Evolutionary conservation across 805 yeast genomes (phyloP).

Genomic region (Candida manassasensis): DNA sequence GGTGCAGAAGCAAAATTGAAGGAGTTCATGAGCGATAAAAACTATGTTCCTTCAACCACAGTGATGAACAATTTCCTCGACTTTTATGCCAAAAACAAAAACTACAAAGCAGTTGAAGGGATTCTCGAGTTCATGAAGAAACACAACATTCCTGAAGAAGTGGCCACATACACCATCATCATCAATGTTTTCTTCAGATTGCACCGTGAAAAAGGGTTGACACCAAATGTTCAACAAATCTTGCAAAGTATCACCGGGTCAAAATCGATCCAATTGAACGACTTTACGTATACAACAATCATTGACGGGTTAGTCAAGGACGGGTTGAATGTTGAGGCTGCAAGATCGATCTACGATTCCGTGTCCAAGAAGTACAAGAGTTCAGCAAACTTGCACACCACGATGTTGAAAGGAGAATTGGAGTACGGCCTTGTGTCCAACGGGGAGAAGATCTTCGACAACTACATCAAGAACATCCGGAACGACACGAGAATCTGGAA

Average conservation of each 20-base stretch:
- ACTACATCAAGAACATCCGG: conserved; percentile 28
- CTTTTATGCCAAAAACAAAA: conserved; percentile 33
- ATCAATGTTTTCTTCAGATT: conserved; percentile 50
- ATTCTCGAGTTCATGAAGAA: conserved; percentile 41
- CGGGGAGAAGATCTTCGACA: conserved; percentile 30
- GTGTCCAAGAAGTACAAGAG: conserved; percentile 22
- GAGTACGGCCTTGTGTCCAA: conserved; percentile 30
- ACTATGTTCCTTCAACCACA: conserved; percentile 40
- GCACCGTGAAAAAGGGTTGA: conserved; percentile 38
- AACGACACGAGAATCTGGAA: conserved; percentile 40
- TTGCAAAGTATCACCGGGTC: conserved; percentile 36
- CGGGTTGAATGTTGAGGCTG: conserved; percentile 45
- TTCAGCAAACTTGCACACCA: conserved; percentile 37
- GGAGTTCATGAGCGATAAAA: conserved; percentile 28
- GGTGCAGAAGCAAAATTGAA: conserved; percentile 43
- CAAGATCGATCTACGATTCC: conserved; percentile 43
- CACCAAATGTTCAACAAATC: conserved; percentile 37
- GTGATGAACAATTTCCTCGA: conserved; percentile 52
- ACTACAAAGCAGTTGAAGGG: conserved; percentile 46
- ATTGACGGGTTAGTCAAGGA: conserved; percentile 50
- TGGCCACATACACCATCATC: conserved; percentile 58
- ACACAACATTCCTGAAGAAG: conserved; percentile 46
- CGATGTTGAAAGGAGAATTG: conserved; percentile 46
- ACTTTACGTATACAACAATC: conserved; percentile 46
- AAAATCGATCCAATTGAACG: conserved; percentile 27